Base-by-base conservation (phyloP, 208 protist genomes). In the Herpetomonas samuelpessoai region DNA sequence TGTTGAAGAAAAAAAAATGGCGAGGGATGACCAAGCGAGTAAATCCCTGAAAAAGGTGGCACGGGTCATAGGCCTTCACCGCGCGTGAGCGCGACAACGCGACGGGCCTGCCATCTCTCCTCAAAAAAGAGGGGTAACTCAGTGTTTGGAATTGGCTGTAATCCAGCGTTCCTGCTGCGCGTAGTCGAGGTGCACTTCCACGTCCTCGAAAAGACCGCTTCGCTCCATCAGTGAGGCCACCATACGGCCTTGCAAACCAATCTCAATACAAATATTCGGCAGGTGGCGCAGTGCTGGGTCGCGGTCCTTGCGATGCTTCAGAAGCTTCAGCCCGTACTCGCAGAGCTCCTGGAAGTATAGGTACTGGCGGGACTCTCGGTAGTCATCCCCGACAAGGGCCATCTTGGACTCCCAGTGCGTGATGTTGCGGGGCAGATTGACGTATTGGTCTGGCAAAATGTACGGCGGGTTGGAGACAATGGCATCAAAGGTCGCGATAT, bases 401-500 rank as follows among this genome's bases (percentile, higher is more conserved):
- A 80, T 67, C 51, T 84, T 88, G 2, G 86, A 88, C 66, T 93
- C 86, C 83, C 85, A 96, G 51, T 82, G 61, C 19, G 69, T 77
- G 10, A 91, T 81, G 21, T 69, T 68, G n/a, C 49, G 60, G 4
- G 86, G 81, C 10, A 96, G 65, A 0, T 74, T 54, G 0, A 72
- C 52, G 74, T 96, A 96, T 67, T 96, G 77, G 12, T 89, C 61
- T 1, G 86, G 86, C 45, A 92, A 55, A 3, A 93, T 71, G 60
- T 96, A 96, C 2, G 90, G 90, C 24, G 90, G 90, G 69, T 92
- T 96, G n/a, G 75, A 81, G 1, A 96, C 84, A 25, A 96, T 67
- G 38, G 88, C 56, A 50, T 96, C 90, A 68, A 92, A 92, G 6
- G 68, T 79, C 44, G 65, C 74, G 1, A 39, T 46, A 51, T 76